phyloP scores from a whole-genome alignment of 441 rosid genomes.

The Pelargonium australe region DNA sequence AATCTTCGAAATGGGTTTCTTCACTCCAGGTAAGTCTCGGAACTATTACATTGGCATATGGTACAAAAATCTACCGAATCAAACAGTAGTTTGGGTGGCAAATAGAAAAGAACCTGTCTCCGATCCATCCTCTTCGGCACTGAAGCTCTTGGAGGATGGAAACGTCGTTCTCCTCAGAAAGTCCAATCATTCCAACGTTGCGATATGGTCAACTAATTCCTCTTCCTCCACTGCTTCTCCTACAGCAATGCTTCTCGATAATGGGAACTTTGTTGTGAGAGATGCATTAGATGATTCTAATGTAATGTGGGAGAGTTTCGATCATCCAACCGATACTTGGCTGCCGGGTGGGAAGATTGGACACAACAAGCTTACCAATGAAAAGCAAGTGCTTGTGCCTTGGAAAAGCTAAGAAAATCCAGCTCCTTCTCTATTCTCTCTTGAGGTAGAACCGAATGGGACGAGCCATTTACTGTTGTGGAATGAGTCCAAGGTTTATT shows the following conservation, averaged over 20 bases:
- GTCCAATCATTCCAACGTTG: not conserved
- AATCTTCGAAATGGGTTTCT: constrained; percentile 27
- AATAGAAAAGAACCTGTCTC: constrained; percentile 16
- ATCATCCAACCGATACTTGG: constrained; percentile 22
- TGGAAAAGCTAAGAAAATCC: constrained; percentile 25
- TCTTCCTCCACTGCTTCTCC: constrained; percentile 5
- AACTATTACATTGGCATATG: constrained; percentile 22
- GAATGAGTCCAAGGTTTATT: constrained; percentile 14
- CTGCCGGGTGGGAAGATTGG: constrained; percentile 23
- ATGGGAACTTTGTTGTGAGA: constrained; percentile 22
- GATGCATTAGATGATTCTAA: constrained; percentile 8
- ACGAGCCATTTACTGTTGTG: constrained; percentile 3
- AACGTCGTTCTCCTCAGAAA: constrained; percentile 13
- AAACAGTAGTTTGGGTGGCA: constrained; percentile 23
- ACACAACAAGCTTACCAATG: not conserved
- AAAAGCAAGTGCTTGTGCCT: not conserved
- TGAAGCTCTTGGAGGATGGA: constrained; percentile 18
- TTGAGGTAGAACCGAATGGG: not conserved
- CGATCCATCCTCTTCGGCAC: constrained; percentile 10
- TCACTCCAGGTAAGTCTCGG: constrained; percentile 18
- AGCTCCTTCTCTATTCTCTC: constrained; percentile 17
- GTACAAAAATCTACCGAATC: constrained; percentile 15
- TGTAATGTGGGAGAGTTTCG: constrained; percentile 17
- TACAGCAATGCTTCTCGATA: constrained; percentile 20
- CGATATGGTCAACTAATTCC: constrained; percentile 16